A percentile compares a stretch with the other conserved stretches of the same genome.
Conservation (phyloP, 2,329 filamentous ascomycete genomes). For the Trichocomaceae sp. region DNA sequence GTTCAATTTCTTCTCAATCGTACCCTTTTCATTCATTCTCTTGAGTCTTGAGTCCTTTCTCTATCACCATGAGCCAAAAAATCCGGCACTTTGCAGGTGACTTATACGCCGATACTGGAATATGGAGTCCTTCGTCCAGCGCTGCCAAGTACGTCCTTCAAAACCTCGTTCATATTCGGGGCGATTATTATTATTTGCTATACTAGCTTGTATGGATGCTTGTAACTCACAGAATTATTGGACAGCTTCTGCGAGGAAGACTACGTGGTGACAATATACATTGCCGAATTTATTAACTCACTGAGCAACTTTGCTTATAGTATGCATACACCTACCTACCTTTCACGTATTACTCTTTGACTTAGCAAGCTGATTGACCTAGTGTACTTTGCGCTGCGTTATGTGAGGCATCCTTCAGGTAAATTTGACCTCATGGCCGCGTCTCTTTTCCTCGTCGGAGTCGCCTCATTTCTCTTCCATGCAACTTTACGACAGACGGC, state of each 20-base stretch:
- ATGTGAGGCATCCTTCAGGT: background rate
- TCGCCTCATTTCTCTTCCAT: conserved; percentile 2
- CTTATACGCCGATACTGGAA: conserved; percentile 1
- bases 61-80: conserved; percentile 2
- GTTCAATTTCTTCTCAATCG: no score
- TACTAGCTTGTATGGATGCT: background rate
- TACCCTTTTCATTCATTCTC: no score
- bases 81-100: conserved; percentile 4
- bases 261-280: conserved; percentile 3
- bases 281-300: conserved; percentile 7
- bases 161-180: background rate
- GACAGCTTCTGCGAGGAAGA: conserved; percentile 8
- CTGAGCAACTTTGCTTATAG: conserved; percentile 5
- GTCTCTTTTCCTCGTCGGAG: background rate
- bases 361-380: background rate
- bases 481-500: background rate
- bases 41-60: no score
- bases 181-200: background rate
- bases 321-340: background rate
- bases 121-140: conserved; percentile 6
- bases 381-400: background rate
- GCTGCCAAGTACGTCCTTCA: background rate
- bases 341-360: background rate
- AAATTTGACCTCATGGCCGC: background rate
- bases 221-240: background rate